Evolutionary conservation across 805 yeast species (phyloP).

Genomic region (Cyberlindnera mrakii): DNA sequence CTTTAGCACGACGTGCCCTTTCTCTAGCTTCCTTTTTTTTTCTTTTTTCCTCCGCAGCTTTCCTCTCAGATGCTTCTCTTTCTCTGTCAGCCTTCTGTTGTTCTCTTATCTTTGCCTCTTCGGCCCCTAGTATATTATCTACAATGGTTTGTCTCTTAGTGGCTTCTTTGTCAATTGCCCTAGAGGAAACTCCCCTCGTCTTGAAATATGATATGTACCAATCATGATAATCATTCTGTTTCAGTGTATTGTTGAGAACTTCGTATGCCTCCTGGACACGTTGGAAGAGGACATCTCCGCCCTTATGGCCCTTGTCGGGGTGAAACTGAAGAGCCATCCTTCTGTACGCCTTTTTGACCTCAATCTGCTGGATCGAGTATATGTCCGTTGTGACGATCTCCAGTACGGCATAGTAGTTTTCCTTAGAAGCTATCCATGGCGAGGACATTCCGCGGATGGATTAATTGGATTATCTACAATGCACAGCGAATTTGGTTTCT

Average conservation of each 20-base stretch:
- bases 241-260: slow-evolving; percentile 2
- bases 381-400: slow-evolving; percentile 45
- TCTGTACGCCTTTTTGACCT: slow-evolving; percentile 69
- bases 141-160: not conserved
- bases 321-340: slow-evolving; percentile 64
- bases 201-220: slow-evolving; percentile 14
- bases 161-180: slow-evolving; percentile 3
- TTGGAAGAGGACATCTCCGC: slow-evolving; percentile 14
- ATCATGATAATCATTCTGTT: slow-evolving; percentile 7
- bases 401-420: slow-evolving; percentile 52
- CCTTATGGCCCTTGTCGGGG: slow-evolving; percentile 62
- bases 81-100: slow-evolving; percentile 1
- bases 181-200: slow-evolving; percentile 4
- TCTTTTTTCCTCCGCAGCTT: not conserved
- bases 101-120: not conserved
- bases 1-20: not conserved
- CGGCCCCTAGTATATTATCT: not conserved
- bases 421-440: slow-evolving; percentile 1
- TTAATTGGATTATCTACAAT: too few relatives aligned
- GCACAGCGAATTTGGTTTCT: too few relatives aligned
- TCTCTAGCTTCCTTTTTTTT: not conserved
- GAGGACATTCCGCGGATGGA: not conserved
- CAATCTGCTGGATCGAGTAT: slow-evolving; percentile 31
- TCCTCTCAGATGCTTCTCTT: not conserved
- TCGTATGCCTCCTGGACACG: slow-evolving; percentile 13